Percentiles rank a stretch among this genome's conserved stretches.
These are phyloP conservation scores for Suaeda aralocaspica DNA, from an alignment of 148 eudicot genomes.

Conservation along the genomic window DNA sequence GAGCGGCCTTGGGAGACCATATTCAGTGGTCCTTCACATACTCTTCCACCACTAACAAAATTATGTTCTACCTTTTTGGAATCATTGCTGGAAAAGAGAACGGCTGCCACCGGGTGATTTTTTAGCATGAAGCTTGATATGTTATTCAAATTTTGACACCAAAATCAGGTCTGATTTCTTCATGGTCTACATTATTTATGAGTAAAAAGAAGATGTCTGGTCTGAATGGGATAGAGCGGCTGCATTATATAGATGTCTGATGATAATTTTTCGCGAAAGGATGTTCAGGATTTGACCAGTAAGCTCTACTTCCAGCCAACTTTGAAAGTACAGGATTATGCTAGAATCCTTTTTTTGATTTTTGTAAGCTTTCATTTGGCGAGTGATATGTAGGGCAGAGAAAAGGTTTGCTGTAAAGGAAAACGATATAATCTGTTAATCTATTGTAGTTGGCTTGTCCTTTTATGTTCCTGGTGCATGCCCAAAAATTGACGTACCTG, in stretches of 20 bases:
- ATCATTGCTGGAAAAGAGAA: slow-evolving; percentile 74
- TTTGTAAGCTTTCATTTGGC: no score
- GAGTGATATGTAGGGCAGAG: no score
- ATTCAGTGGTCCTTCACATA: slow-evolving; percentile 72
- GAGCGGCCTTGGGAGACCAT: slow-evolving; percentile 73
- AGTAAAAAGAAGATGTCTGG: background rate
- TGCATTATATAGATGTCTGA: background rate
- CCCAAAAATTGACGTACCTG: no score
- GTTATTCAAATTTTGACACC: background rate
- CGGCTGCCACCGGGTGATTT: slow-evolving; percentile 19
- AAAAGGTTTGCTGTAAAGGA: no score
- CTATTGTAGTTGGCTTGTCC: no score
- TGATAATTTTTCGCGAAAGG: background rate
- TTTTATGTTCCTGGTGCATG: no score
- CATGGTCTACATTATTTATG: slow-evolving; percentile 3
- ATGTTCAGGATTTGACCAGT: background rate
- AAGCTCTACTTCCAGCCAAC: background rate
- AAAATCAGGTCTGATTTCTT: background rate
- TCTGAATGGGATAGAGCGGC: background rate
- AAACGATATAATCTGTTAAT: no score
- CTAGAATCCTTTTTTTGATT: background rate
- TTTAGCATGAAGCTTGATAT: background rate
- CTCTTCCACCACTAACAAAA: slow-evolving; percentile 76
- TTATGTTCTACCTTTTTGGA: slow-evolving; percentile 69
- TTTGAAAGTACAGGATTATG: background rate